phyloP scores from a whole-genome alignment of 345 rosid genomes.

The Excoecaria cochinchinensis region DNA sequence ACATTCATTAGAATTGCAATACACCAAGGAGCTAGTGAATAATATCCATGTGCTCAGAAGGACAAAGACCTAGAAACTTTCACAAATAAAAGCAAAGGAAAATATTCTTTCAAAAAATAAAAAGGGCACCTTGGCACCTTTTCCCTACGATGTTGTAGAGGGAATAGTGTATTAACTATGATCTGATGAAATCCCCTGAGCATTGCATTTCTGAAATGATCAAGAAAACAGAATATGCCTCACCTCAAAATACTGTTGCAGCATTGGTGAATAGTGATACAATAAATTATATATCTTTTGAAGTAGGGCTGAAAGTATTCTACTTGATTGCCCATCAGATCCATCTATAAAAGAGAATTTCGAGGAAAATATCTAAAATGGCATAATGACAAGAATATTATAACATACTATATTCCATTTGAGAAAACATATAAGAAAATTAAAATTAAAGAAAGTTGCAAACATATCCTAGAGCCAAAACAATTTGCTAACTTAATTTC shows the following conservation, averaged over 20 bases:
- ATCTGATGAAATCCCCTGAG: conserved; percentile 11
- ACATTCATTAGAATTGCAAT: not conserved
- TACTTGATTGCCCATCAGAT: conserved; percentile 82
- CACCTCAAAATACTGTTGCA: conserved; percentile 50
- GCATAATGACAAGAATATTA: not conserved
- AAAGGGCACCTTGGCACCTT: not conserved
- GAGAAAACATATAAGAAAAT: conserved; percentile 4
- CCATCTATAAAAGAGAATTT: conserved; percentile 48
- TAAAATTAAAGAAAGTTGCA: not conserved
- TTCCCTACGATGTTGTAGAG: no score
- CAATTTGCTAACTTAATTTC: not conserved
- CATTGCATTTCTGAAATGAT: conserved; percentile 25
- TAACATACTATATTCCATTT: not conserved
- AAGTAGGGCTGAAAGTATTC: conserved; percentile 49
- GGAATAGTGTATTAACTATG: not conserved
- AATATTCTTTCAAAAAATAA: not conserved
- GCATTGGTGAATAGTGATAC: conserved; percentile 35
- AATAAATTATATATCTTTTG: conserved; percentile 49
- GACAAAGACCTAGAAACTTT: not conserved
- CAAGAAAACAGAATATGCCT: conserved; percentile 18
- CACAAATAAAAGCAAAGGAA: not conserved
- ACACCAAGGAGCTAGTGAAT: not conserved
- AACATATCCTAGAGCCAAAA: not conserved
- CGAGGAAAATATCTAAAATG: not conserved
- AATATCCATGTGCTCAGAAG: not conserved